Evolutionary conservation across 495 filamentous ascomycete genomes (phyloP).

Genomic region (Thozetella sp.): DNA sequence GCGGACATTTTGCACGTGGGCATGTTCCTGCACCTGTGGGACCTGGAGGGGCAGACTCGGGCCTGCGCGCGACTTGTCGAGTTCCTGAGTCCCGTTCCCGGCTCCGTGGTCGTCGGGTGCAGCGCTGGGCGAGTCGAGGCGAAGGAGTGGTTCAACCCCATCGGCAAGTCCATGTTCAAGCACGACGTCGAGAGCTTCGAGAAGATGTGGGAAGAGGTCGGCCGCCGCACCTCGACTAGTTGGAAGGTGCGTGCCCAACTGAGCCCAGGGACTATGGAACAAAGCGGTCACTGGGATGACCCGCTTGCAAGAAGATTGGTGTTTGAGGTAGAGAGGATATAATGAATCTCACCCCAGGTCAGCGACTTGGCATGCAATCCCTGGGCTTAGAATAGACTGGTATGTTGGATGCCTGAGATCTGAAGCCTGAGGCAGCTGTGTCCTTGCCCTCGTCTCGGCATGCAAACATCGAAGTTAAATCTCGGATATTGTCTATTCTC

Average conservation of each 20-base stretch:
- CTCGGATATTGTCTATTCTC: too few species aligned
- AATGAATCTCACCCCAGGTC: too few species aligned
- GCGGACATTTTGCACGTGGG: conserved; percentile 53
- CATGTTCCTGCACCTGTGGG: conserved; percentile 61
- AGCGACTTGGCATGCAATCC: too few species aligned
- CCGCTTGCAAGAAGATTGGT: neutral
- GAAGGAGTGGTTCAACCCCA: conserved; percentile 17
- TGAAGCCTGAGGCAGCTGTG: too few species aligned
- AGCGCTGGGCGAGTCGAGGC: conserved; percentile 42
- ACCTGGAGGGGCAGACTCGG: conserved; percentile 42
- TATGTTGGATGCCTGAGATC: too few species aligned
- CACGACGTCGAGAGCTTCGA: conserved; percentile 50
- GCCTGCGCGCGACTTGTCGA: conserved; percentile 38
- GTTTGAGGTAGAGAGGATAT: neutral
- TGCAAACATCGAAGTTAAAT: too few species aligned
- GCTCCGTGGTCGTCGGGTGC: conserved; percentile 48
- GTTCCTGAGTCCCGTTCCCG: conserved; percentile 39
- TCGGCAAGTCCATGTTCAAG: conserved; percentile 29
- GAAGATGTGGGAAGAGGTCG: conserved; percentile 53
- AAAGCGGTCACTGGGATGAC: neutral
- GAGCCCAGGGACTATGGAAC: neutral
- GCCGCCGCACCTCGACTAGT: conserved; percentile 41
- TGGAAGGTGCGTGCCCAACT: conserved; percentile 35
- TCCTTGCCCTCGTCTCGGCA: too few species aligned
- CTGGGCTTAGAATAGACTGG: too few species aligned